Conservation (phyloP, 2,329 filamentous ascomycete genomes). For the Furcasterigmium sp. region DNA sequence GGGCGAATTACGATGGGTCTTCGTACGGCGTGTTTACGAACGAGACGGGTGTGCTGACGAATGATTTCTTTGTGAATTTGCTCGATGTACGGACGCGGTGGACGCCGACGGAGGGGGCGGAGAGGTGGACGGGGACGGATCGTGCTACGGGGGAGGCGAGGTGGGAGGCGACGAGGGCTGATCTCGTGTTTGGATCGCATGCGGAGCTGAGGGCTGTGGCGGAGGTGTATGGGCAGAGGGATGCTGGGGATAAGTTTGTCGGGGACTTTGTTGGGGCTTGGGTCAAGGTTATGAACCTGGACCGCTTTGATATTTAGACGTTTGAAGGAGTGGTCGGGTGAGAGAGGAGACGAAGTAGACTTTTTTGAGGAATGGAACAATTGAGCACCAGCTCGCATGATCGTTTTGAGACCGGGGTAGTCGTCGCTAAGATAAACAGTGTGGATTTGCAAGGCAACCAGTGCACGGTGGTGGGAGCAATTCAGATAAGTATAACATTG, state of each 20-base stretch:
- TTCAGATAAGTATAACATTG: too few species aligned
- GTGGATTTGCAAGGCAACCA: too few species aligned
- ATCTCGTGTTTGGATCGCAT: slow-evolving; percentile 68
- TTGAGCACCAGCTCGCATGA: too few species aligned
- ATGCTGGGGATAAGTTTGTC: slow-evolving; percentile 60
- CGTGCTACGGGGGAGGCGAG: slow-evolving; percentile 60
- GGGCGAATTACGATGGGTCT: slow-evolving; percentile 68
- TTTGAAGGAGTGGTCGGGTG: too few species aligned
- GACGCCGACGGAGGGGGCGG: slow-evolving; percentile 40
- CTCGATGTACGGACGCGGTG: slow-evolving; percentile 63
- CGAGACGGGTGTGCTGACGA: slow-evolving; percentile 63
- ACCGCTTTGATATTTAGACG: slow-evolving; percentile 62
- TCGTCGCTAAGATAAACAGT: too few species aligned
- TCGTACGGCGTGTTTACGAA: slow-evolving; percentile 63
- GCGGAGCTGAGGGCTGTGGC: slow-evolving; percentile 66
- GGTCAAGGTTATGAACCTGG: slow-evolving; percentile 70
- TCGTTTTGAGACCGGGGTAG: too few species aligned
- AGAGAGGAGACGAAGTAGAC: too few species aligned
- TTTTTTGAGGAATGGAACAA: too few species aligned
- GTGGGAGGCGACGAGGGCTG: slow-evolving; percentile 64
- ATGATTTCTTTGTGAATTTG: slow-evolving; percentile 79
- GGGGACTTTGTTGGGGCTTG: slow-evolving; percentile 68
- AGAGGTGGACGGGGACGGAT: slow-evolving; percentile 44
- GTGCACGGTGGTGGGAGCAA: too few species aligned
- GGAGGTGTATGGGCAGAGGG: slow-evolving; percentile 62